Conservation (phyloP, 169 alveolate species). For the Plasmodium cynomolgi region DNA sequence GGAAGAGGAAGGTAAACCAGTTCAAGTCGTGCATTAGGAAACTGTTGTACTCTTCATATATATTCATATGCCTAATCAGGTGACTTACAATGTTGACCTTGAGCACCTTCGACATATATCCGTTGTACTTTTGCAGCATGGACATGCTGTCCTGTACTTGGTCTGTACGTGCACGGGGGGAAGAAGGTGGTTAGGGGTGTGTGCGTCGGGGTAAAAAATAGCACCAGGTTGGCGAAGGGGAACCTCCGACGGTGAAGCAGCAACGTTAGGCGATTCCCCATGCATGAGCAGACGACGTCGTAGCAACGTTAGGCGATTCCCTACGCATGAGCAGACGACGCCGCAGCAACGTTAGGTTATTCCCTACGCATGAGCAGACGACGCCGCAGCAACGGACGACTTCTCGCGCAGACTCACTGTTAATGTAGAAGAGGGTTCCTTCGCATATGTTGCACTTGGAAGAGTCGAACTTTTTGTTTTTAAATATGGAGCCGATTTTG, state of each 20-base stretch:
- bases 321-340: neutral
- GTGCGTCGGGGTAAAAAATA: neutral
- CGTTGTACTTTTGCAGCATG: conserved; percentile 34
- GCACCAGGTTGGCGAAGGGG: neutral
- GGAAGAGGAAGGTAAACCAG: conserved; percentile 52
- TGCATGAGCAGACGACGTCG: neutral
- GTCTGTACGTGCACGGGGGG: neutral
- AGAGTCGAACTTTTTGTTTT: neutral
- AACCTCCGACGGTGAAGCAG: neutral
- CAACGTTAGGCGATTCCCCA: neutral
- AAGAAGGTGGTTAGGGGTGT: neutral
- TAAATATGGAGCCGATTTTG: neutral
- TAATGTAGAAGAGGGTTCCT: conserved; percentile 57
- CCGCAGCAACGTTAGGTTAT: neutral
- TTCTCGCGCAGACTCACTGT: conserved; percentile 23
- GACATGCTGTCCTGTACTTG: conserved; percentile 4
- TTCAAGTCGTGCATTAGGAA: conserved; percentile 61
- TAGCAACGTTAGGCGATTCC: no score
- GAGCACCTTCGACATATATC: neutral
- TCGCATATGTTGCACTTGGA: conserved; percentile 32
- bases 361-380: neutral
- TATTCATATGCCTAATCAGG: conserved; percentile 4
- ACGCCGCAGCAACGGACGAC: neutral
- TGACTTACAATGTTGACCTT: conserved; percentile 14
- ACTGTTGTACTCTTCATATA: conserved; percentile 35